Evolutionary conservation across 257 asterid genomes (phyloP), one percentile per base, ranked within the genome.

Genomic region (Craterostigma plantagineum): DNA sequence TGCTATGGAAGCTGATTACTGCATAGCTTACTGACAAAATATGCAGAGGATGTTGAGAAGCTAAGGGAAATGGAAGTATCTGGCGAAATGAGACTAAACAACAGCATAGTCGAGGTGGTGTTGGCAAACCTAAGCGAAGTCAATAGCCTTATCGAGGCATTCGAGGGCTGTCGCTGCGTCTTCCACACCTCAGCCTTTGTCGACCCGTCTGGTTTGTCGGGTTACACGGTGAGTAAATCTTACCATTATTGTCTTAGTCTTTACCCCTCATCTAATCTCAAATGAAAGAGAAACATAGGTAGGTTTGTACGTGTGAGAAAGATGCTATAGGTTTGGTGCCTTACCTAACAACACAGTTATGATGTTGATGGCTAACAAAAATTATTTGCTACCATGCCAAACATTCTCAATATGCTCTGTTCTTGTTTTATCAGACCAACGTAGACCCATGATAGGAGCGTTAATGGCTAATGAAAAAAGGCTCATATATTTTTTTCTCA

Each of bases 181-280:
- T 76, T 87, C 49, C 98, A 87, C 53, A 82, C 93, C 1, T 76
- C 95, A 36, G 75, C 86, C 5, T 79, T 87, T 14, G 67, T 87
- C 54, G 98, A 87, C 59, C 93, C 95, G 1, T 68, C 92, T 12
- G 98, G 98, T 13, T 52, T 77, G 30, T 72, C 98, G 8, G 98
- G 98, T 54, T 87, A 82, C 64, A 46, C 95, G 0, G 98, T 87
- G 53, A 72, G 95, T 59, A 18, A 12, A 36, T 3, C 14, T 8
- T 36, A 36, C 40, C 11, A 8, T 36, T 36, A 9, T 36, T 1
- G 14, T 8, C 1, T 36, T 36, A 34, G 7, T 34, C 8, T 36
- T 36, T 36, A 2, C 12, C 8, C 11, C 4, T 36, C 6, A 23
- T 2, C 30, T 23, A 23, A 23, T 23, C n/a, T n/a, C n/a, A n/a